Base-by-base conservation (phyloP, 1,284 basidiomycete genomes). In the Fomes fomentarius region DNA sequence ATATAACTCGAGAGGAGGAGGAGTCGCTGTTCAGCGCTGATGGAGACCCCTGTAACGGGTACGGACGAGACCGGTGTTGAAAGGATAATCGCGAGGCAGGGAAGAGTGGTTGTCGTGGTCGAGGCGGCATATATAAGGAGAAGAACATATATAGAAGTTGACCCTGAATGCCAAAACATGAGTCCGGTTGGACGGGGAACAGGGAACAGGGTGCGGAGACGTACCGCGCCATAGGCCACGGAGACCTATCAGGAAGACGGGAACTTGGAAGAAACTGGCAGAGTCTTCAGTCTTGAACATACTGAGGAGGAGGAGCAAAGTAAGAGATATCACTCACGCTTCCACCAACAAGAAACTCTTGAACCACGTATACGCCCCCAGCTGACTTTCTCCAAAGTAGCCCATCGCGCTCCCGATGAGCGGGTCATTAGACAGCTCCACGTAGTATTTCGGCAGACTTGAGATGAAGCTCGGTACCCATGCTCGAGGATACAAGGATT, bases 191-290 rank as follows among this genome's bases (percentile, higher is more conserved):
- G n/a, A n/a, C n/a, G n/a, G n/a, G n/a, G n/a, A n/a, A n/a, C n/a
- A n/a, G n/a, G n/a, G n/a, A n/a, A n/a, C n/a, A n/a, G n/a, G n/a
- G n/a, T n/a, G n/a, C n/a, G n/a, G 30, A 17, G 8, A 64, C 78
- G 50, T 63, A 85, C 91, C 83, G 63, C 76, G 78, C 78, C 82
- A 89, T 7, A 94, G 73, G 0, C 82, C 86, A 15, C 74, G 74
- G 35, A 85, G 76, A 12, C 89, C 89, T 11, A 93, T 54, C 28
- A 91, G 64, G 66, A 93, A 93, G 0, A 87, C 78, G 0, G 92
- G 91, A 0, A 93, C 69, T 68, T 94, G 92, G 69, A 94, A 91
- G 40, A 85, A 58, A 0, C 85, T 89, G n/a, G n/a, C n/a, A n/a
- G n/a, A n/a, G n/a, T n/a, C n/a, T n/a, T n/a, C n/a, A n/a, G n/a